Evolutionary conservation across 2,329 filamentous ascomycete species (phyloP).

Genomic region (Epichloe aotearoae): DNA sequence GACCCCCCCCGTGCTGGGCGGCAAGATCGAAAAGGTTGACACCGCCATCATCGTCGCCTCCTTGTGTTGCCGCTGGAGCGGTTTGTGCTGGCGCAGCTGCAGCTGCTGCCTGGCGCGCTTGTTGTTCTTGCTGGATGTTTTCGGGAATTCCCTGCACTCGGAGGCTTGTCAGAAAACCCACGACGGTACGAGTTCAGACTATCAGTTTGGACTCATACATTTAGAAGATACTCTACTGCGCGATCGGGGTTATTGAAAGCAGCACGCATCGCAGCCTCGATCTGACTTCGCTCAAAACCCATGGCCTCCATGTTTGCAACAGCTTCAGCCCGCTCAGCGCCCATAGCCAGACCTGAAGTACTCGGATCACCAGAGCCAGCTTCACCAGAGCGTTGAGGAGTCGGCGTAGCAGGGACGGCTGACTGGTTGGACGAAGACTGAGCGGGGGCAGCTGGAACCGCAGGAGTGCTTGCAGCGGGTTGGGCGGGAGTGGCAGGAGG

Average conservation of each 20-base stretch:
- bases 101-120: constrained; percentile 30
- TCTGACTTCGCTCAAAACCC: constrained; percentile 82
- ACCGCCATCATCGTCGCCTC: constrained; percentile 48
- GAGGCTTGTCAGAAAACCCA: not conserved
- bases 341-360: constrained; percentile 75
- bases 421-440: constrained; percentile 32
- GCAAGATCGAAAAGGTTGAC: constrained; percentile 91
- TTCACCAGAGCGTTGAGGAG: constrained; percentile 33
- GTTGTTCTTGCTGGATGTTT: constrained; percentile 59
- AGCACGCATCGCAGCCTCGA: constrained; percentile 88
- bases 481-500: constrained; percentile 44
- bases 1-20: constrained; percentile 51
- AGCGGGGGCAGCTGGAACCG: constrained; percentile 31
- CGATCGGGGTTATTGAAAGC: constrained; percentile 96
- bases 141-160: constrained; percentile 72
- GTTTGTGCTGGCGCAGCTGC: constrained; percentile 23
- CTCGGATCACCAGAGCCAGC: constrained; percentile 27
- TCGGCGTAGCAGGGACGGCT: constrained; percentile 38
- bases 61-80: constrained; percentile 19
- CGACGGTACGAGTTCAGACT: not conserved
- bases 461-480: constrained; percentile 46
- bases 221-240: constrained; percentile 91
- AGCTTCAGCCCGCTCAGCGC: constrained; percentile 66
- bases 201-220: constrained; percentile 37
- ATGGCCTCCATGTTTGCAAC: constrained; percentile 93